Percentiles rank a stretch among this genome's conserved stretches.
Evolutionary conservation across 2,329 filamentous ascomycete species (phyloP).

Genomic region (Penicillium brasilianum): DNA sequence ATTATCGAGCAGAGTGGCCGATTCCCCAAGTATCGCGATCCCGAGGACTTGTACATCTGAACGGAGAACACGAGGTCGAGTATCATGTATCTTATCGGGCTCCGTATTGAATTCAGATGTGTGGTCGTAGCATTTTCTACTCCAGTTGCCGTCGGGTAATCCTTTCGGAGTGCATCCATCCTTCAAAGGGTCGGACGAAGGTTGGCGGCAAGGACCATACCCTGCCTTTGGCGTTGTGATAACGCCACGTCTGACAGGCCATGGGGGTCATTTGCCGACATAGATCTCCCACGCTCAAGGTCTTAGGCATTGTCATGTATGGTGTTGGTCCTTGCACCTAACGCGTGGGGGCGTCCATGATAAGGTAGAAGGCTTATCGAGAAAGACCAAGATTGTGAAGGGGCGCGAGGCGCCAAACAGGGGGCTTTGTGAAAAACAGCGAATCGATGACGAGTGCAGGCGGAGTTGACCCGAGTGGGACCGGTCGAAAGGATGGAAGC

Average conservation of each 20-base stretch:
- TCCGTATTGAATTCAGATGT: no score
- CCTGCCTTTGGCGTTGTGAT: not conserved
- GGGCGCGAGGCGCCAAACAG: not conserved
- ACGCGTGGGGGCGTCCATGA: not conserved
- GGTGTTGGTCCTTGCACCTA: not conserved
- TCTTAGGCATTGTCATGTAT: not conserved
- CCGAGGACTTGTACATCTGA: not conserved
- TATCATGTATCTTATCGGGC: not conserved
- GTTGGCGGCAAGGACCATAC: not conserved
- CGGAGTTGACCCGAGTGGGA: not conserved
- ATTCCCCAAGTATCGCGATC: not conserved
- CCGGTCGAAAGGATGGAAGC: not conserved
- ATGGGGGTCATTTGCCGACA: constrained; percentile 1
- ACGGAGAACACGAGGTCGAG: not conserved
- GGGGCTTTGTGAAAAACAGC: not conserved
- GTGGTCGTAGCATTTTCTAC: not conserved
- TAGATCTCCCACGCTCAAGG: not conserved
- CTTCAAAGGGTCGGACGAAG: not conserved
- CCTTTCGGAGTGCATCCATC: not conserved
- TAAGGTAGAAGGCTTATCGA: not conserved
- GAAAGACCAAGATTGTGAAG: not conserved
- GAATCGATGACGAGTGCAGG: not conserved
- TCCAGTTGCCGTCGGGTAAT: constrained; percentile 1
- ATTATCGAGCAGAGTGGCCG: not conserved
- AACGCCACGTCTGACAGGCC: not conserved